Percentiles rank a stretch among this genome's conserved stretches.
Evolutionary conservation across 208 protist species (phyloP).

Genomic region (Acanthamoeba healyi): DNA sequence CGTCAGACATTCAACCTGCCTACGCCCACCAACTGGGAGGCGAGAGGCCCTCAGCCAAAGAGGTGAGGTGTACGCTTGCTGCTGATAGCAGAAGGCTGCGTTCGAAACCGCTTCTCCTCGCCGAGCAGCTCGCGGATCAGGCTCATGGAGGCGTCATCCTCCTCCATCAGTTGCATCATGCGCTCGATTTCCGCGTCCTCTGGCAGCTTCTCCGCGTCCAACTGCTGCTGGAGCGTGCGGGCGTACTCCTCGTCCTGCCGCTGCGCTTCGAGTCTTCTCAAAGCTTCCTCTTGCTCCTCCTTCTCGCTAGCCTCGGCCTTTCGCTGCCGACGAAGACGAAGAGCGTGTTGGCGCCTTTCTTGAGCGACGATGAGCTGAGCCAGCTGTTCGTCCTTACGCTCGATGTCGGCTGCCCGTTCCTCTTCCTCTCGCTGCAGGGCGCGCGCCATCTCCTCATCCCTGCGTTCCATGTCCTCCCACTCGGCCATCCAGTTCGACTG

Average conservation of each 20-base stretch:
- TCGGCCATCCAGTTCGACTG: not conserved
- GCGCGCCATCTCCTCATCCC: not conserved
- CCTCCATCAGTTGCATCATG: not conserved
- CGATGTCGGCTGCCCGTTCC: not conserved
- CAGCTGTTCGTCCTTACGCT: slow-evolving; percentile 16
- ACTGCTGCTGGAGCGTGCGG: not conserved
- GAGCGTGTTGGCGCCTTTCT: not conserved
- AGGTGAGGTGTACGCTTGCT: no score
- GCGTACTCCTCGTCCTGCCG: not conserved
- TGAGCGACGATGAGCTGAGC: not conserved
- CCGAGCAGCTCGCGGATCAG: not conserved
- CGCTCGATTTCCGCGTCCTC: not conserved
- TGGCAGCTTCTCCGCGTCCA: not conserved
- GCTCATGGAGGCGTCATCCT: not conserved
- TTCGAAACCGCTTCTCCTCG: not conserved
- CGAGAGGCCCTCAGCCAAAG: no score
- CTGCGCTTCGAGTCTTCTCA: not conserved
- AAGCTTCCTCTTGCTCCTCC: not conserved
- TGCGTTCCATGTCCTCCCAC: not conserved
- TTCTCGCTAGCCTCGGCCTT: not conserved
- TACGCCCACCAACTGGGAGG: no score
- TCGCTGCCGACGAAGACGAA: not conserved
- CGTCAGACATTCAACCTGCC: no score
- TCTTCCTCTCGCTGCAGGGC: not conserved
- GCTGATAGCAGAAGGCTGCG: no score